A percentile compares a stretch with the other conserved stretches of the same genome.
These are phyloP conservation scores for Globisporangium perplexum DNA, from an alignment of 352 stramenopile genomes.

Conservation along the genomic window DNA sequence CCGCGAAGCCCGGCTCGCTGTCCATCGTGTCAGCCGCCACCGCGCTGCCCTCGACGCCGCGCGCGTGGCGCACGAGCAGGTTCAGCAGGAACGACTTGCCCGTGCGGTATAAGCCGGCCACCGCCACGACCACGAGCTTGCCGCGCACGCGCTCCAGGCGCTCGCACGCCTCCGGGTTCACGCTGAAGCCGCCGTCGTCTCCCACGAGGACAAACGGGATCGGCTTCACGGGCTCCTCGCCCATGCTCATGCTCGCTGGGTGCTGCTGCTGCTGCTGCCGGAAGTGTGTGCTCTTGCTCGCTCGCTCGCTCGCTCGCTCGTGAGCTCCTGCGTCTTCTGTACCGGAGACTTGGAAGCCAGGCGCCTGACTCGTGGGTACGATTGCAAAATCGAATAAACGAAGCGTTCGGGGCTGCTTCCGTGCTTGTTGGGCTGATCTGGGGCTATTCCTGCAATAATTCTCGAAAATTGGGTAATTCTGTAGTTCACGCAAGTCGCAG, in stretches of 20 bases:
- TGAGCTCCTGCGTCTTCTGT: too few relatives aligned
- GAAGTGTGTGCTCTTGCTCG: too few relatives aligned
- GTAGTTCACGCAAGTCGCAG: too few relatives aligned
- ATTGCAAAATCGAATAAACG: too few relatives aligned
- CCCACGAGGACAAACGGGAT: slow-evolving; percentile 79
- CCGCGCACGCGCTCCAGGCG: slow-evolving; percentile 68
- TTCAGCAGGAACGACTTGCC: slow-evolving; percentile 91
- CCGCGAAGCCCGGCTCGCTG: slow-evolving; percentile 49
- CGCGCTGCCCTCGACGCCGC: slow-evolving; percentile 22
- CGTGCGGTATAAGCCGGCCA: slow-evolving; percentile 85
- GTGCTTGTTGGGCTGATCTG: too few relatives aligned
- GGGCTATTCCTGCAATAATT: too few relatives aligned
- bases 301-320: too few relatives aligned
- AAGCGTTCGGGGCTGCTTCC: too few relatives aligned
- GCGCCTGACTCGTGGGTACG: too few relatives aligned
- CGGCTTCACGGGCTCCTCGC: slow-evolving; percentile 35
- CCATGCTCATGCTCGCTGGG: slow-evolving; percentile 20
- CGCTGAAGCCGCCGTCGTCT: slow-evolving; percentile 70
- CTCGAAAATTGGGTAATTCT: too few relatives aligned
- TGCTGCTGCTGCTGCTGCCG: too few relatives aligned
- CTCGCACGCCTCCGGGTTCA: slow-evolving; percentile 68
- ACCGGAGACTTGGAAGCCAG: too few relatives aligned
- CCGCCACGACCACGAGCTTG: slow-evolving; percentile 80
- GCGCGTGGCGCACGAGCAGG: slow-evolving; percentile 60
- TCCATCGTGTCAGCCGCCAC: slow-evolving; percentile 12